Evolutionary conservation across 2,329 filamentous ascomycete genomes (phyloP).

Genomic region (Aurifilum marmelostoma): DNA sequence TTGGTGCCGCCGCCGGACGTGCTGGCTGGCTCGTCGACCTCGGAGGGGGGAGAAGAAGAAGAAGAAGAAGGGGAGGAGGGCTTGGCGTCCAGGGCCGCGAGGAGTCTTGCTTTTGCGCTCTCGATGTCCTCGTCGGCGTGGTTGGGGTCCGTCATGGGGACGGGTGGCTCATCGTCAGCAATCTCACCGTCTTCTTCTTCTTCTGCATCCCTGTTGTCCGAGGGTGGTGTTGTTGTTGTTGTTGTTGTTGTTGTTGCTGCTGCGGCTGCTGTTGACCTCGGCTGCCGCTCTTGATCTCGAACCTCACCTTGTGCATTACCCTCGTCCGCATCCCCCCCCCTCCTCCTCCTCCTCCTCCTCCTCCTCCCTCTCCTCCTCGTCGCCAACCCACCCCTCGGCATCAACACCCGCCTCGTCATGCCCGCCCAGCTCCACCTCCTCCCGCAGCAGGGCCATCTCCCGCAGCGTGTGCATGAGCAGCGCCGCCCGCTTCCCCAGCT

Average conservation of each 20-base stretch:
- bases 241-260: neutral
- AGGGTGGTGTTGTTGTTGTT: neutral
- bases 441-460: constrained; percentile 54
- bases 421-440: constrained; percentile 44
- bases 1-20: constrained; percentile 7
- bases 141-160: constrained; percentile 30
- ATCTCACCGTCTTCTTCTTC: constrained; percentile 42
- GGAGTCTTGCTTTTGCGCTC: constrained; percentile 51
- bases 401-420: constrained; percentile 43
- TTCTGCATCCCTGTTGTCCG: constrained; percentile 38
- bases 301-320: constrained; percentile 31
- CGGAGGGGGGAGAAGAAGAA: too few relatives aligned
- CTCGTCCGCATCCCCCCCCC: constrained; percentile 32
- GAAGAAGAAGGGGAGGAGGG: constrained; percentile 13
- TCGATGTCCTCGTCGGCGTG: constrained; percentile 43
- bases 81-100: constrained; percentile 46
- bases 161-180: constrained; percentile 36
- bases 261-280: too few relatives aligned
- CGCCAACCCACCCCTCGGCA: constrained; percentile 44
- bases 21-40: constrained; percentile 18
- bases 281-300: constrained; percentile 39
- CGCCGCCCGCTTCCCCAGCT: constrained; percentile 77
- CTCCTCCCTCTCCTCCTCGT: constrained; percentile 36
- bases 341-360: constrained; percentile 39
- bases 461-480: constrained; percentile 58